Evolutionary conservation across 345 rosid species (phyloP), one percentile per base, ranked within the genome.

Genomic region (Psidium friedrichsthalianum): DNA sequence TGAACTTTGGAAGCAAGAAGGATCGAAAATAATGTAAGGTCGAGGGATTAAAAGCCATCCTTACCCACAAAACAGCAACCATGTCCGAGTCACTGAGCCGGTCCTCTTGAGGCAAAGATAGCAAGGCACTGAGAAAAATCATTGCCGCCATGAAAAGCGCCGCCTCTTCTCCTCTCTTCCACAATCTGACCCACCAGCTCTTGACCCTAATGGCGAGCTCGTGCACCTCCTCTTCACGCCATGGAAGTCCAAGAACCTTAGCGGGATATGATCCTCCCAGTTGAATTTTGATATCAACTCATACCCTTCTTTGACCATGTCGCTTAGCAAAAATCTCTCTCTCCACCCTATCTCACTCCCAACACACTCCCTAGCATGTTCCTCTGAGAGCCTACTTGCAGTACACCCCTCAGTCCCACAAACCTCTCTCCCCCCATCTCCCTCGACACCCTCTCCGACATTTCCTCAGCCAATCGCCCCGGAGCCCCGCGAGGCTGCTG

Each of bases 21-120:
- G 25, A 32, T 29, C 42, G 14, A 4, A 52, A 27, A 87, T 22
- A 20, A 12, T 56, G 51, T 1, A 49, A 25, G 16, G 18, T 27
- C 16, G 76, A 61, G 29, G 11, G 78, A 82, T 42, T 49, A 13
- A 61, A 86, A 47, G 58, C 29, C 16, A 54, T 82, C 25, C 59
- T 89, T 91, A 94, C 97, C 97, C 95, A 94, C 81, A 93, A 61
- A 54, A 94, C 90, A 47, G 95, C 89, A 56, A 90, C 90, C 91
- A 89, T 88, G 56, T 93, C 93, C 11, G 94, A 82, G 56, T 92
- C 95, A 69, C 85, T 64, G 82, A 94, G 82, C 83, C 82, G 90
- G 42, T 94, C 95, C 29, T 92, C 92, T 56, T 90, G 82, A 29
- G 95, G 92, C 92, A 93, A 89, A 81, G 91, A 85, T 16, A 94